Conservation (phyloP, 2,329 filamentous ascomycete genomes). For the Microsporum canis region DNA sequence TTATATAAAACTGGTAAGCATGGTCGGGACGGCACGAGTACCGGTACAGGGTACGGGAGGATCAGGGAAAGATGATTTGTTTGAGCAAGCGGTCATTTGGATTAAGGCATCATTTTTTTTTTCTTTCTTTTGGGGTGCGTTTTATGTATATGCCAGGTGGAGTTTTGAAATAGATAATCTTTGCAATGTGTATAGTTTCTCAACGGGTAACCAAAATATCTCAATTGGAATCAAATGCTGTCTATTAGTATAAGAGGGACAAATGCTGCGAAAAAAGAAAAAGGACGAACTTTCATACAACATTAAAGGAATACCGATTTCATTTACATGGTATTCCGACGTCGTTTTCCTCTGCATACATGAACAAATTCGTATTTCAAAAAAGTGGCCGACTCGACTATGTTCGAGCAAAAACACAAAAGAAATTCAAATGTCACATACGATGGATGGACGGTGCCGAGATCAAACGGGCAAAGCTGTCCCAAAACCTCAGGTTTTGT, state of each 20-base stretch:
- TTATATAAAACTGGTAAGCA: slow-evolving; percentile 9
- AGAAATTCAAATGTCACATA: too few relatives aligned
- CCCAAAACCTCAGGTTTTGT: slow-evolving; percentile 9
- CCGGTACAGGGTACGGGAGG: background rate
- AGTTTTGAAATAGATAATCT: slow-evolving; percentile 2
- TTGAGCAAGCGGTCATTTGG: background rate
- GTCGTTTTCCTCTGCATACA: background rate
- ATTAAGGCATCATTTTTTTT: background rate
- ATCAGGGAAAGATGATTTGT: background rate
- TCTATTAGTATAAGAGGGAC: background rate
- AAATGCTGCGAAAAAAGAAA: background rate
- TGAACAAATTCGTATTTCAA: background rate
- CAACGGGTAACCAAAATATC: background rate
- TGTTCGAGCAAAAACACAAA: background rate
- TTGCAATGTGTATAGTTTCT: background rate
- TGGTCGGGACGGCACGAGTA: background rate
- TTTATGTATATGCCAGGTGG: background rate
- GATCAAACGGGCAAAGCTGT: background rate
- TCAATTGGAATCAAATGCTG: background rate
- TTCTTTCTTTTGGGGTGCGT: background rate
- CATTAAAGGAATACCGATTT: background rate
- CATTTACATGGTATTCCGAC: background rate
- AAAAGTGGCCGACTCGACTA: background rate
- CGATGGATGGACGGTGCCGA: too few relatives aligned
- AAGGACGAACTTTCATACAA: background rate